phyloP scores from a whole-genome alignment of 2,329 filamentous ascomycete genomes.

The Phaeomoniella chlamydospora region DNA sequence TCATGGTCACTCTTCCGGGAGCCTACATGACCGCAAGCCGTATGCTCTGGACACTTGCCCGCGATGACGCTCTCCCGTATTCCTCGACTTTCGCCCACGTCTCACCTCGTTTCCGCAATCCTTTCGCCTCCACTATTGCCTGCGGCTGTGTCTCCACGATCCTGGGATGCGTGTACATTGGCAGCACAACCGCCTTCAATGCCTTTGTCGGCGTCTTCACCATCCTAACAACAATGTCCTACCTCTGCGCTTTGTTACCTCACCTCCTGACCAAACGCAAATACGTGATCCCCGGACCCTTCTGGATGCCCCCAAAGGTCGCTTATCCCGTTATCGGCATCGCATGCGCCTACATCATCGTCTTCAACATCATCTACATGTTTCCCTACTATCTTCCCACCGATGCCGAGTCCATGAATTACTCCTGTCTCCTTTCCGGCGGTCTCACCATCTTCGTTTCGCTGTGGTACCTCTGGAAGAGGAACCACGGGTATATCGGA shows the following conservation, averaged over 20 bases:
- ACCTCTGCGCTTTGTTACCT: conserved; percentile 36
- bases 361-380: conserved; percentile 46
- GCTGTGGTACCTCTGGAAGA: conserved; percentile 17
- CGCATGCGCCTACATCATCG: conserved; percentile 36
- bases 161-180: conserved; percentile 38
- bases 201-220: conserved; percentile 45
- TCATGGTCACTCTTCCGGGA: conserved; percentile 37
- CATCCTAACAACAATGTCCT: conserved; percentile 40
- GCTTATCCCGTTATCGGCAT: conserved; percentile 35
- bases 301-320: conserved; percentile 35
- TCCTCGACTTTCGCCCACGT: conserved; percentile 33
- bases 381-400: conserved; percentile 38
- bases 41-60: conserved; percentile 47
- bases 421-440: conserved; percentile 36
- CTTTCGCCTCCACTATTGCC: conserved; percentile 40
- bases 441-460: conserved; percentile 35
- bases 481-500: background rate
- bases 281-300: conserved; percentile 37
- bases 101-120: conserved; percentile 29
- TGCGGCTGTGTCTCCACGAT: conserved; percentile 35
- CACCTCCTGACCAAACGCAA: conserved; percentile 36
- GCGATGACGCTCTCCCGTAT: conserved; percentile 43
- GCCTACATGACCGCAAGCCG: conserved; percentile 47
- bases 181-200: conserved; percentile 30
- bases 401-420: conserved; percentile 36